These are phyloP conservation scores for Bipolaris sorokiniana DNA, from an alignment of 2,329 filamentous ascomycete species.

Conservation along the genomic window DNA sequence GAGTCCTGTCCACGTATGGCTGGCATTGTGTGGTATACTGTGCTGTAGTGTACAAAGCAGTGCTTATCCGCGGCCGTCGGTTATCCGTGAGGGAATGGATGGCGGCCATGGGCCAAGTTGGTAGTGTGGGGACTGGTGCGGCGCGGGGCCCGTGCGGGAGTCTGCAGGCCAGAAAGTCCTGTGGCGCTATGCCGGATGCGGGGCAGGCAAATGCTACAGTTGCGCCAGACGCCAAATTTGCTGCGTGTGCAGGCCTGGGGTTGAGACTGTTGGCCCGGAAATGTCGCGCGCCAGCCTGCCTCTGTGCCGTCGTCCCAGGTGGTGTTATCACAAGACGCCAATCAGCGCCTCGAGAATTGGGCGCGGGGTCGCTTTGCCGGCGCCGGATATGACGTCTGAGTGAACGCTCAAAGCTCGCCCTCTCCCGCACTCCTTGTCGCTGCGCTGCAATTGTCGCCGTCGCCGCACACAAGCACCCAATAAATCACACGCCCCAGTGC, in stretches of 20 bases:
- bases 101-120: conserved; percentile 34
- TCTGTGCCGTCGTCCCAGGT: neutral
- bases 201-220: conserved; percentile 7
- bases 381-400: conserved; percentile 15
- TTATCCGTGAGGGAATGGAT: conserved; percentile 29
- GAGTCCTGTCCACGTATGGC: conserved; percentile 57
- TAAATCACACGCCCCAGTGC: neutral
- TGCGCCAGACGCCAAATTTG: conserved; percentile 13
- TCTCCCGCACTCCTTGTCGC: neutral
- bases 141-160: conserved; percentile 18
- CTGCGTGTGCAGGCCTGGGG: conserved; percentile 33
- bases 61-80: conserved; percentile 35
- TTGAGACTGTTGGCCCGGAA: conserved; percentile 22
- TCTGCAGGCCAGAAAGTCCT: conserved; percentile 40
- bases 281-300: conserved; percentile 3
- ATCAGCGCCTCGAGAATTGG: conserved; percentile 9
- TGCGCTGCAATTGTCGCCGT: neutral
- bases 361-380: conserved; percentile 13
- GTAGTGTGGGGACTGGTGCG: conserved; percentile 22
- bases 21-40: conserved; percentile 55
- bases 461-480: neutral
- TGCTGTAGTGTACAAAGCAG: neutral
- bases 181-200: conserved; percentile 17
- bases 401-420: conserved; percentile 5
- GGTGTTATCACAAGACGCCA: conserved; percentile 4